Conservation (phyloP, 2,329 filamentous ascomycete genomes). For the Colletotrichum agaves region DNA sequence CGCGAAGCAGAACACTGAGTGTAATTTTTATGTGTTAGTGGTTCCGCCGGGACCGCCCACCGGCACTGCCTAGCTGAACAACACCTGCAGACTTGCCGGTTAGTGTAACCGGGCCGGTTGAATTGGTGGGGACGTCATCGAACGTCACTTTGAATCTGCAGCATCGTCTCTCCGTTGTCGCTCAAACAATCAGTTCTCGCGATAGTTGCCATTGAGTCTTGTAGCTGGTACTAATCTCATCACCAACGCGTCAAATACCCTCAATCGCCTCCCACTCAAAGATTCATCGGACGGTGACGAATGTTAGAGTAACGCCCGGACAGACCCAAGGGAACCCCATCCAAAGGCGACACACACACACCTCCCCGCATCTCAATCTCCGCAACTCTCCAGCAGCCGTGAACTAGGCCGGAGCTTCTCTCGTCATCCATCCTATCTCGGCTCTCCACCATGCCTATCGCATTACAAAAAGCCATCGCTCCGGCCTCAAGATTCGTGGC, state of each 20-base stretch:
- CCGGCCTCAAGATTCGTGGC: slow-evolving; percentile 34
- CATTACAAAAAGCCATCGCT: slow-evolving; percentile 34
- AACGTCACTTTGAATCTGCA: slow-evolving; percentile 26
- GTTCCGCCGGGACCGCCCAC: not conserved
- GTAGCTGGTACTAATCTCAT: not conserved
- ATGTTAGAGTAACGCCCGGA: slow-evolving; percentile 5
- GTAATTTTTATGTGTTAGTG: slow-evolving; percentile 11
- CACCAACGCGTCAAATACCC: not conserved
- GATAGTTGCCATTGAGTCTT: slow-evolving; percentile 7
- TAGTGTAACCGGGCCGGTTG: slow-evolving; percentile 33
- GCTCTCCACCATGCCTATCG: slow-evolving; percentile 29
- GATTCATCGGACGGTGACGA: not conserved
- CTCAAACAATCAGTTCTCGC: slow-evolving; percentile 11
- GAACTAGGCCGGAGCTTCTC: slow-evolving; percentile 14
- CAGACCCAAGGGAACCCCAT: slow-evolving; percentile 2
- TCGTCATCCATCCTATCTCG: slow-evolving; percentile 1
- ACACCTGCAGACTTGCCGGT: slow-evolving; percentile 13
- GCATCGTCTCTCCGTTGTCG: slow-evolving; percentile 27
- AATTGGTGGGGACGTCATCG: slow-evolving; percentile 34
- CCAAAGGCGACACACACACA: slow-evolving; percentile 9
- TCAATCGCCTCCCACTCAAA: not conserved
- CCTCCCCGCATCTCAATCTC: slow-evolving; percentile 23
- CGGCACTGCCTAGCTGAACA: not conserved
- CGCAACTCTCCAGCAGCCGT: not conserved
- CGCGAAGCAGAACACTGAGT: not conserved